These are phyloP conservation scores for Cystofilobasidium bisporidii DNA, from an alignment of 768 basidiomycete genomes.

Conservation along the genomic window DNA sequence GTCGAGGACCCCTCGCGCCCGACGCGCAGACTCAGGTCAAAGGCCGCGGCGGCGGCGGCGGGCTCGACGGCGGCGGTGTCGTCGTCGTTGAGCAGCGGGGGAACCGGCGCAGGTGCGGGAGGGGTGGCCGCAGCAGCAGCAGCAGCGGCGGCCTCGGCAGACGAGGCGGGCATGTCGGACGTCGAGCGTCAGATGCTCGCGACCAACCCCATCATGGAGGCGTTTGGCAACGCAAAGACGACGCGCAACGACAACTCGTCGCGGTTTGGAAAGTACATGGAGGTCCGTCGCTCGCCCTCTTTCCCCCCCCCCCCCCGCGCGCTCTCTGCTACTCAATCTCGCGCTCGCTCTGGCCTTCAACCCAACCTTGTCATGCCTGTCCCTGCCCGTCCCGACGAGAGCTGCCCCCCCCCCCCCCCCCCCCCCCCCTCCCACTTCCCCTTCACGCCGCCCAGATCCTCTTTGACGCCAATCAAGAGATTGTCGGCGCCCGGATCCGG, in stretches of 20 bases:
- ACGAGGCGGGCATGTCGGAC: conserved; percentile 55
- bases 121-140: not conserved
- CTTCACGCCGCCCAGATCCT: conserved; percentile 73
- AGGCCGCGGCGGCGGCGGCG: conserved; percentile 52
- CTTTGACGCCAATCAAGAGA: conserved; percentile 89
- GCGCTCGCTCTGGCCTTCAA: too few relatives aligned
- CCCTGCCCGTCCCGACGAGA: not conserved
- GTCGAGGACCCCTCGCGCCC: conserved; percentile 70
- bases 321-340: not conserved
- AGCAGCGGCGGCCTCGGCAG: conserved; percentile 30
- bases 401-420: too few relatives aligned
- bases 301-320: not conserved
- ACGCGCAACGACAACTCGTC: conserved; percentile 99
- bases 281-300: conserved; percentile 66
- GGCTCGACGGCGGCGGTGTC: conserved; percentile 58
- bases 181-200: conserved; percentile 95
- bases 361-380: not conserved
- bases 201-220: conserved; percentile 98
- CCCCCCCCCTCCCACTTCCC: too few relatives aligned
- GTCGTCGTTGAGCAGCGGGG: too few relatives aligned
- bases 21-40: conserved; percentile 32
- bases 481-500: conserved; percentile 96
- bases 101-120: too few relatives aligned
- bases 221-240: conserved; percentile 98
- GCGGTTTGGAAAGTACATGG: conserved; percentile 98